These are phyloP conservation scores for Isatis lusitanica DNA, from an alignment of 441 rosid genomes.

Conservation along the genomic window DNA sequence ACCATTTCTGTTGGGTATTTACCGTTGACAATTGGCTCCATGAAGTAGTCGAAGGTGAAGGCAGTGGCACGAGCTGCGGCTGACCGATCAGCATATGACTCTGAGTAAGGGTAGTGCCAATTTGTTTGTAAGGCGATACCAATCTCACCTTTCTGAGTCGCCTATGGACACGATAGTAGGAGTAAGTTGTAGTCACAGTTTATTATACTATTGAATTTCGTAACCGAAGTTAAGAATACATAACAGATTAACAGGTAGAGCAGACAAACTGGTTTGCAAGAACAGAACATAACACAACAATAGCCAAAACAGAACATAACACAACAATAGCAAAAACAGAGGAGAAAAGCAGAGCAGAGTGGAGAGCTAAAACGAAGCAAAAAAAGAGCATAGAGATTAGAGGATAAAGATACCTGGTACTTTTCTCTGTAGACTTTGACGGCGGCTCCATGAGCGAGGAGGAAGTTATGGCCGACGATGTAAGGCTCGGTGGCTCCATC, in stretches of 20 bases:
- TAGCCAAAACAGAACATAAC: no score
- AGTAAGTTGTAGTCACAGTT: neutral
- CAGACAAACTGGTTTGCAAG: no score
- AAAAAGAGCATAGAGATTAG: no score
- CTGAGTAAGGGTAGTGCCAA: slow-evolving; percentile 39
- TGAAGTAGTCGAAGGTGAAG: slow-evolving; percentile 39
- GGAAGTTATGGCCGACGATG: slow-evolving; percentile 51
- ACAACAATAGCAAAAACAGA: no score
- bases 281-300: no score
- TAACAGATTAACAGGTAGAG: no score
- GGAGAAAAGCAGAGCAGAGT: no score
- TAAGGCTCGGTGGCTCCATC: slow-evolving; percentile 76
- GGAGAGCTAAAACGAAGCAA: no score
- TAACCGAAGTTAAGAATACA: no score
- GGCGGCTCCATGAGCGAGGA: slow-evolving; percentile 74
- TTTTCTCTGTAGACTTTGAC: slow-evolving; percentile 56
- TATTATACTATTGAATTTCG: no score
- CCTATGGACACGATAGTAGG: neutral
- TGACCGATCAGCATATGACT: slow-evolving; percentile 20
- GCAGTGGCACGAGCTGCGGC: slow-evolving; percentile 37
- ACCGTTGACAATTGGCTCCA: slow-evolving; percentile 41
- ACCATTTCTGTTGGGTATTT: slow-evolving; percentile 43
- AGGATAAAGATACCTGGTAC: slow-evolving; percentile 43
- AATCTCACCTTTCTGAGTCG: slow-evolving; percentile 39
- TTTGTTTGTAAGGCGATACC: slow-evolving; percentile 37